Percentiles rank a stretch among this genome's conserved stretches.
Evolutionary conservation across 1,139 yeast genomes (phyloP).

Genomic region (Kodamaea arcana): DNA sequence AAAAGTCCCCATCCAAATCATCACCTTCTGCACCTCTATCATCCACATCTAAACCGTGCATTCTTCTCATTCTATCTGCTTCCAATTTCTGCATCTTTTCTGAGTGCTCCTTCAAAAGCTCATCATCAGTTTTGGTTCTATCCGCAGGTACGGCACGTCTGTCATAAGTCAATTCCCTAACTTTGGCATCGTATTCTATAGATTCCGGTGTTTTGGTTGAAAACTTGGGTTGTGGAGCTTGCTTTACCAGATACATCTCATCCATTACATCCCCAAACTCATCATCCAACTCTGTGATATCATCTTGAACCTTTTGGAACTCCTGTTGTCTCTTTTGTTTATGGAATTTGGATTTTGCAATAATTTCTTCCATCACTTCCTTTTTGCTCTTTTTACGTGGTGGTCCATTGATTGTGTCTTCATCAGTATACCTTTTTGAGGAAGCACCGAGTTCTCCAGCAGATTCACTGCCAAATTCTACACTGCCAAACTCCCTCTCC

Average conservation of each 20-base stretch:
- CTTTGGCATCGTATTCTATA: conserved; percentile 67
- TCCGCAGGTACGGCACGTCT: conserved; percentile 95
- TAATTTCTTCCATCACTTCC: conserved; percentile 95
- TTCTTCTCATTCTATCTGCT: conserved; percentile 72
- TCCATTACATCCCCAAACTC: conserved; percentile 75
- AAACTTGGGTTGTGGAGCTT: conserved; percentile 16
- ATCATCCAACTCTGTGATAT: conserved; percentile 73
- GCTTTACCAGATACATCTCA: conserved; percentile 35
- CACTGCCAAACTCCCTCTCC: conserved; percentile 19
- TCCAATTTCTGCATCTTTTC: conserved; percentile 69
- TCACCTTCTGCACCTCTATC: conserved; percentile 60
- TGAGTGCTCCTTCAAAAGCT: conserved; percentile 62
- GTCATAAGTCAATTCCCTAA: conserved; percentile 77
- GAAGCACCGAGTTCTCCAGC: too few relatives aligned
- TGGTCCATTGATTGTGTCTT: conserved; percentile 32
- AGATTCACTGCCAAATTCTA: background rate
- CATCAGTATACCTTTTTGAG: conserved; percentile 28
- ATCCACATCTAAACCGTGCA: conserved; percentile 62
- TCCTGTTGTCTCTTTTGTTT: conserved; percentile 84
- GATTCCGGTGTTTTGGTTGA: conserved; percentile 41
- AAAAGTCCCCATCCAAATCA: conserved; percentile 60
- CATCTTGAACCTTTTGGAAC: conserved; percentile 65
- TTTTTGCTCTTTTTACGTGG: conserved; percentile 77
- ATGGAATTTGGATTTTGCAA: conserved; percentile 88
- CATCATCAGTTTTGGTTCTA: conserved; percentile 90